Evolutionary conservation across 495 filamentous ascomycete species (phyloP).

Genomic region (Penicillium silybi): DNA sequence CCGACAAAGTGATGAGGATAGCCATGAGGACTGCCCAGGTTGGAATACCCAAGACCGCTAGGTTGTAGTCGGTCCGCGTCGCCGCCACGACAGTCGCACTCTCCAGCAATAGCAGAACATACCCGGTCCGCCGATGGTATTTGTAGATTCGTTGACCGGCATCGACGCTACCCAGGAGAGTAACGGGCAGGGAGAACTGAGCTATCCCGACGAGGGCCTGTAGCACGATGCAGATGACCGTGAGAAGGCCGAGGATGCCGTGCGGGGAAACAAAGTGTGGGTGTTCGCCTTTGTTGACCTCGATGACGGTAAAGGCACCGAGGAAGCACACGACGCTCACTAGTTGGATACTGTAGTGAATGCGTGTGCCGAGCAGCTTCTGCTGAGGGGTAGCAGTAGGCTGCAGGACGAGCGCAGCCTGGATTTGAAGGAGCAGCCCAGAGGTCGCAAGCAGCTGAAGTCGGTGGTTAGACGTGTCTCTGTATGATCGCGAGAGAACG

Average conservation of each 20-base stretch:
- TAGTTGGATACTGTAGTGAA: slow-evolving; percentile 64
- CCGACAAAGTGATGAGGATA: slow-evolving; percentile 57
- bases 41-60: slow-evolving; percentile 59
- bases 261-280: slow-evolving; percentile 75
- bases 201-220: slow-evolving; percentile 78
- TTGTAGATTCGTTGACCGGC: slow-evolving; percentile 82
- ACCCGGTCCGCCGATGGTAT: slow-evolving; percentile 80
- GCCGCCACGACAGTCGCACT: slow-evolving; percentile 72
- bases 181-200: slow-evolving; percentile 64
- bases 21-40: slow-evolving; percentile 67
- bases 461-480: neutral
- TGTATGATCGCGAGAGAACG: too few relatives aligned
- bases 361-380: slow-evolving; percentile 66
- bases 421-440: slow-evolving; percentile 66
- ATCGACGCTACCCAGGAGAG: slow-evolving; percentile 69
- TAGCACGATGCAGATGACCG: slow-evolving; percentile 63
- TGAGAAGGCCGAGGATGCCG: slow-evolving; percentile 72
- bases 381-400: slow-evolving; percentile 73
- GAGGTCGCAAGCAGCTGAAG: slow-evolving; percentile 69
- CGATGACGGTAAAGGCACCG: slow-evolving; percentile 70
- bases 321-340: slow-evolving; percentile 58
- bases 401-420: slow-evolving; percentile 82
- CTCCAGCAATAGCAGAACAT: slow-evolving; percentile 64
- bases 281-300: slow-evolving; percentile 71
- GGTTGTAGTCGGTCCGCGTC: slow-evolving; percentile 67